Conservation (phyloP, 208 protist species). For the Trypanosoma mega region DNA sequence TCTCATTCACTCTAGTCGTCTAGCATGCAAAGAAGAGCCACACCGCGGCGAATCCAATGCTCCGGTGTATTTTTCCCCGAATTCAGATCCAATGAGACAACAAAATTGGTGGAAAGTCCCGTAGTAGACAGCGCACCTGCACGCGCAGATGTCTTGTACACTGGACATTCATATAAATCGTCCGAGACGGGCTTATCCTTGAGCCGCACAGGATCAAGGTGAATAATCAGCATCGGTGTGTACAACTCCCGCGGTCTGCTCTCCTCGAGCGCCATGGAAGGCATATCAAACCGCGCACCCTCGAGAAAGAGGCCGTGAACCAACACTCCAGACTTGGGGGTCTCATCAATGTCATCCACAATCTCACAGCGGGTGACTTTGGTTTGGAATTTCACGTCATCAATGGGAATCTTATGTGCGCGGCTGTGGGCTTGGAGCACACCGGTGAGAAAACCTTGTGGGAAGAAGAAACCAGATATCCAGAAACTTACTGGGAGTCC, state of each 20-base stretch:
- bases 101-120: conserved; percentile 92
- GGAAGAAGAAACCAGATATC: conserved; percentile 99
- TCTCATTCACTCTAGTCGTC: conserved; percentile 85
- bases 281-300: conserved; percentile 74
- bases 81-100: conserved; percentile 82
- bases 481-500: conserved; percentile 92
- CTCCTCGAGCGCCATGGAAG: conserved; percentile 56
- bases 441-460: conserved; percentile 93
- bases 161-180: conserved; percentile 80
- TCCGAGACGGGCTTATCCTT: conserved; percentile 30
- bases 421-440: conserved; percentile 93
- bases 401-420: conserved; percentile 85
- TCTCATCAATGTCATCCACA: conserved; percentile 68
- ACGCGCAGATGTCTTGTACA: conserved; percentile 93
- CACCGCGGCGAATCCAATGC: conserved; percentile 92
- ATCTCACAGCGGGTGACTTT: conserved; percentile 74
- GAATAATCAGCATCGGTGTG: conserved; percentile 84
- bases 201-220: conserved; percentile 80
- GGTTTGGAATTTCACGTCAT: conserved; percentile 89
- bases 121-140: conserved; percentile 90
- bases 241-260: conserved; percentile 86
- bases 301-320: conserved; percentile 93
- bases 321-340: conserved; percentile 78
- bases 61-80: conserved; percentile 56
- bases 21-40: conserved; percentile 93